These are phyloP conservation scores for Nitzschia sp. DNA, from an alignment of 108 stramenopile species.

Conservation along the genomic window DNA sequence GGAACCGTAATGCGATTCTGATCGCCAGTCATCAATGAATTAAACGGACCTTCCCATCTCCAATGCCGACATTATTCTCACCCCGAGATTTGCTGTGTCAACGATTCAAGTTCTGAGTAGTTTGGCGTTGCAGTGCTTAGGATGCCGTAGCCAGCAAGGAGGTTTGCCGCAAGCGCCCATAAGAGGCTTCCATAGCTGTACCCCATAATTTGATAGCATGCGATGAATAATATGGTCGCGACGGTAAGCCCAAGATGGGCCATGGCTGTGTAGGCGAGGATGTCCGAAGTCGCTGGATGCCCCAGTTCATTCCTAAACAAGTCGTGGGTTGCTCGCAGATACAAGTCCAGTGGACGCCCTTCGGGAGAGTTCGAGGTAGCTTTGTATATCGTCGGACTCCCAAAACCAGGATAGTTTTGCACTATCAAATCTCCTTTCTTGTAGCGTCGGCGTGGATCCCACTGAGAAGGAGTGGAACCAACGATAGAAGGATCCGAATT, in stretches of 20 bases:
- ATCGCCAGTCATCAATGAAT: conserved; percentile 6
- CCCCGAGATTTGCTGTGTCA: conserved; percentile 26
- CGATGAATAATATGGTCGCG: conserved; percentile 25
- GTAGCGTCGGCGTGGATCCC: conserved; percentile 71
- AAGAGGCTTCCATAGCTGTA: conserved; percentile 17
- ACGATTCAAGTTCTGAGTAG: conserved; percentile 22
- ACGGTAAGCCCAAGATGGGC: conserved; percentile 43
- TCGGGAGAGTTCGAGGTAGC: conserved; percentile 69
- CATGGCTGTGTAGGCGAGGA: conserved; percentile 46
- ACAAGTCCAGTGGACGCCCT: conserved; percentile 70
- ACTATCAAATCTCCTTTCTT: conserved; percentile 71
- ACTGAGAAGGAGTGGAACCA: conserved; percentile 38
- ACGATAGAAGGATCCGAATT: conserved; percentile 14
- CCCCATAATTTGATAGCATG: conserved; percentile 13
- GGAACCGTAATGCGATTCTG: conserved; percentile 72
- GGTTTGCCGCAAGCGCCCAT: conserved; percentile 41
- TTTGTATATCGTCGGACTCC: conserved; percentile 48
- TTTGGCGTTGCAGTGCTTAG: conserved; percentile 23
- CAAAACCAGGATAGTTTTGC: conserved; percentile 12
- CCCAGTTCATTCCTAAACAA: conserved; percentile 72
- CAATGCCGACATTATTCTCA: too few species aligned
- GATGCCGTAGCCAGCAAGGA: conserved; percentile 36
- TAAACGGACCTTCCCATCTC: background rate
- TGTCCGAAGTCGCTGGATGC: conserved; percentile 56
- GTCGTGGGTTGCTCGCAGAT: conserved; percentile 61